phyloP scores from a whole-genome alignment of 1,284 basidiomycete species.

The Cerioporus squamosus region DNA sequence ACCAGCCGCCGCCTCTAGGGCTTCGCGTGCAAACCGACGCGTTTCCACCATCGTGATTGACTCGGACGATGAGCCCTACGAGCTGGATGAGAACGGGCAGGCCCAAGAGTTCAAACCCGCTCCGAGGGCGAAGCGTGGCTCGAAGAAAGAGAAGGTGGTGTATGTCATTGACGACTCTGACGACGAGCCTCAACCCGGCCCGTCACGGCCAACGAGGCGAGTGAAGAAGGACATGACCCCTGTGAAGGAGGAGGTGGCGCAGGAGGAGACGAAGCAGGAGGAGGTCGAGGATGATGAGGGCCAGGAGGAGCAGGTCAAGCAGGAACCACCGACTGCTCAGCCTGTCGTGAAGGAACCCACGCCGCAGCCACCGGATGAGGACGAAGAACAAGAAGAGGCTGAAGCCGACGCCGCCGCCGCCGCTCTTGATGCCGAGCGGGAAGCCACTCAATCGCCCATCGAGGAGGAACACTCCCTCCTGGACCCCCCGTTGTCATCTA shows the following conservation, averaged over 20 bases:
- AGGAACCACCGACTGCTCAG: not conserved
- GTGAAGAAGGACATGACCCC: slow-evolving; percentile 19
- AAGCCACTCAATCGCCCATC: not conserved
- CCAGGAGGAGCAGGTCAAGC: slow-evolving; percentile 16
- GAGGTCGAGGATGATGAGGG: not conserved
- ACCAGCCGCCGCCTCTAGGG: slow-evolving; percentile 9
- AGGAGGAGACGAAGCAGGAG: slow-evolving; percentile 14
- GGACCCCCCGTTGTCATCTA: slow-evolving; percentile 51
- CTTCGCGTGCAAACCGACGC: slow-evolving; percentile 8
- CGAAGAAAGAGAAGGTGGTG: slow-evolving; percentile 18
- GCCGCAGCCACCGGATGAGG: not conserved
- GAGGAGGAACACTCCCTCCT: slow-evolving; percentile 50
- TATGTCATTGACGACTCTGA: slow-evolving; percentile 27
- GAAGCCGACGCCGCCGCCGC: slow-evolving; percentile 17
- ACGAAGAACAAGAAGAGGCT: slow-evolving; percentile 14
- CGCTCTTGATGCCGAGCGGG: slow-evolving; percentile 15
- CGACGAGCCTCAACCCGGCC: slow-evolving; percentile 18
- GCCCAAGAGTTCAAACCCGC: slow-evolving; percentile 9
- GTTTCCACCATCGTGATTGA: slow-evolving; percentile 37
- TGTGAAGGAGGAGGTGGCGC: slow-evolving; percentile 21
- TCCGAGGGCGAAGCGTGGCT: slow-evolving; percentile 12
- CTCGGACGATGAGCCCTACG: slow-evolving; percentile 44
- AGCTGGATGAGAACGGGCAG: slow-evolving; percentile 40
- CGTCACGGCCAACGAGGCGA: slow-evolving; percentile 6
- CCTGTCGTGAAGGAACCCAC: not conserved